Evolutionary conservation across 2,329 filamentous ascomycete species (phyloP).

Genomic region (Hansfordia pulvinata): DNA sequence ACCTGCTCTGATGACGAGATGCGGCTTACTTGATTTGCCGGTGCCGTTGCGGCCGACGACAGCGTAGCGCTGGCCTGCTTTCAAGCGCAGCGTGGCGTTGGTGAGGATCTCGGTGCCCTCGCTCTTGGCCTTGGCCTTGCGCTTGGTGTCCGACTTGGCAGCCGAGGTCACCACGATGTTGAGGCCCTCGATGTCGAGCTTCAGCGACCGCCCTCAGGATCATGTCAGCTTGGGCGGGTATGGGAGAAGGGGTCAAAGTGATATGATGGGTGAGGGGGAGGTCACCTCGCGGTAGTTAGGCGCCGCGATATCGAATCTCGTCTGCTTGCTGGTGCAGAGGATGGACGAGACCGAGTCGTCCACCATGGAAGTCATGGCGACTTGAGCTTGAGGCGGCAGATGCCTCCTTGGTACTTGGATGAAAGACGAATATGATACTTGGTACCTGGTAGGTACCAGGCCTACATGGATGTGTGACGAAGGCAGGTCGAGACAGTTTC

Average conservation of each 20-base stretch:
- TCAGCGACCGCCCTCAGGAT: too few relatives aligned
- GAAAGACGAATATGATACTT: too few relatives aligned
- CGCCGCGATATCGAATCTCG: slow-evolving; percentile 46
- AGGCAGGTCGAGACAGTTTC: too few relatives aligned
- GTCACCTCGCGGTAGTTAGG: slow-evolving; percentile 42
- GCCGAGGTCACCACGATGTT: slow-evolving; percentile 47
- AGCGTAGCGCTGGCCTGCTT: slow-evolving; percentile 63
- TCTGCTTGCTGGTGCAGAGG: slow-evolving; percentile 53
- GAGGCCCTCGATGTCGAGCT: slow-evolving; percentile 63
- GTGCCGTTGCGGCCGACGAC: slow-evolving; percentile 70
- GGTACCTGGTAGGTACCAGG: too few relatives aligned
- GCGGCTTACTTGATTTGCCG: slow-evolving; percentile 59
- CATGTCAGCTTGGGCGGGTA: too few relatives aligned
- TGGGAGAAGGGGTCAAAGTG: too few relatives aligned
- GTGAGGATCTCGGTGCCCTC: slow-evolving; percentile 53
- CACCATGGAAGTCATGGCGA: slow-evolving; percentile 31
- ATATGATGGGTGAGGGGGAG: not conserved
- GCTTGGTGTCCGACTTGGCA: slow-evolving; percentile 14
- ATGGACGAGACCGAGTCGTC: slow-evolving; percentile 38
- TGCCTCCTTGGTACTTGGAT: too few relatives aligned
- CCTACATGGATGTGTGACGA: too few relatives aligned
- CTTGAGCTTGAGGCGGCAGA: too few relatives aligned
- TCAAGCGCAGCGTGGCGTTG: slow-evolving; percentile 57
- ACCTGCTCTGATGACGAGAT: not conserved
- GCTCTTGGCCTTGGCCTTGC: slow-evolving; percentile 29